phyloP scores from a whole-genome alignment of 2,329 filamentous ascomycete species.

The Proliferodiscus dingleyae region DNA sequence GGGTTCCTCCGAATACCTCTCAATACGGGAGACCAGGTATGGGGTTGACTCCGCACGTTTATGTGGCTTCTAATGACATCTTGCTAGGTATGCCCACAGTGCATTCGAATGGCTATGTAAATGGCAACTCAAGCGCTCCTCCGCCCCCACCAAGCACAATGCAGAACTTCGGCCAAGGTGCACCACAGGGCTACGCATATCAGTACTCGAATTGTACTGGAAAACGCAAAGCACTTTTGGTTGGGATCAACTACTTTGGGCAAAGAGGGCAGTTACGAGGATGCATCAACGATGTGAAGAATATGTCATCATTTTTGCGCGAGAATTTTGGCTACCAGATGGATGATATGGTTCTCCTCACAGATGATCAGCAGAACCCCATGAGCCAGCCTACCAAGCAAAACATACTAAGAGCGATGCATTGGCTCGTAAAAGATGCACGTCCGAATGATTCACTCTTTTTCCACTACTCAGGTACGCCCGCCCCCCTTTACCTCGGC shows the following conservation, averaged over 20 bases:
- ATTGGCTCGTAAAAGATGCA: constrained; percentile 94
- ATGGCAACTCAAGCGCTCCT: constrained; percentile 54
- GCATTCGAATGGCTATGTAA: constrained; percentile 50
- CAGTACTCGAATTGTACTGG: constrained; percentile 91
- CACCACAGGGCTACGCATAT: constrained; percentile 74
- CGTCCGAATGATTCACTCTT: constrained; percentile 90
- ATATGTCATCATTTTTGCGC: constrained; percentile 90
- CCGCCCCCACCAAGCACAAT: constrained; percentile 59
- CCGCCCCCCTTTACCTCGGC: constrained; percentile 8
- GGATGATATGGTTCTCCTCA: constrained; percentile 94
- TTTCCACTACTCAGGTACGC: constrained; percentile 88
- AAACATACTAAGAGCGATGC: constrained; percentile 95
- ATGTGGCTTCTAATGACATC: constrained; percentile 3
- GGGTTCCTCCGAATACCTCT: constrained; percentile 32
- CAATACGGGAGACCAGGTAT: constrained; percentile 49
- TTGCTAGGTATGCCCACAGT: constrained; percentile 36
- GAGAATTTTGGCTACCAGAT: constrained; percentile 86
- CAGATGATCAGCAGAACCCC: constrained; percentile 92
- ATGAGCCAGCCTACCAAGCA: constrained; percentile 96
- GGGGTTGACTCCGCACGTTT: constrained; percentile 13
- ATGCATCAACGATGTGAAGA: constrained; percentile 95
- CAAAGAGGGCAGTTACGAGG: constrained; percentile 85
- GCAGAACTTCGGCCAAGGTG: constrained; percentile 74
- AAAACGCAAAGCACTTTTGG: constrained; percentile 78
- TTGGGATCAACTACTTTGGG: constrained; percentile 95